Evolutionary conservation across 108 stramenopile genomes (phyloP), one percentile per base, ranked within the genome.

Genomic region (Discostella stelligeroides): DNA sequence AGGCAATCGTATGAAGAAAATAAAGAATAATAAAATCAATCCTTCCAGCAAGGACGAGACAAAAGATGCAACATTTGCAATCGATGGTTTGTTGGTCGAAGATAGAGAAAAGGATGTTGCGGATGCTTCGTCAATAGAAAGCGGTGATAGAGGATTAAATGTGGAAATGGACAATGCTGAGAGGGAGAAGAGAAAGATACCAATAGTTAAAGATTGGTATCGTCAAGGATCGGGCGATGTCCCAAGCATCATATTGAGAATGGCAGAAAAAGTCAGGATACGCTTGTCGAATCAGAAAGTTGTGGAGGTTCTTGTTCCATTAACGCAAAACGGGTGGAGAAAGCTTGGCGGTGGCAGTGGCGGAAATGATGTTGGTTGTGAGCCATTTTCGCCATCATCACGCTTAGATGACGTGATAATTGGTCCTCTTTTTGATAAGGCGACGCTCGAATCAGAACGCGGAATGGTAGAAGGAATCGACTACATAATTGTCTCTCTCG

Each of bases 261-360:
- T 75, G 12, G 87, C 92, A n/a, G 90, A 94, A 74, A 40, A 51
- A 49, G 83, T 85, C 14, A 78, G 92, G 21, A 91, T 87, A 59
- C 70, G 57, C 73, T 62, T 94, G 42, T 87, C 87, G 62, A 94
- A 94, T 65, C 81, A 84, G 62, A 84, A 81, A 27, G 20, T 21
- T 12, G 84, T 73, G 8, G 64, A 78, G 30, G 54, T 94, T 21
- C 61, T 84, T 12, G 72, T 94, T 20, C 92, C 90, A n/a, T 60
- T 84, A 21, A 79, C 79, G 1, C 84, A 87, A 50, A 84, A 88
- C 10, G 88, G 84, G 13, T 94, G 92, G 92, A 68, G 48, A 13
- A 63, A 57, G 18, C 11, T 84, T 24, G 68, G 57, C 29, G 68
- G 68, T 47, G 59, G 39, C 17, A 20, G 43, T 11, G 40, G 46